Evolutionary conservation across 257 asterid species (phyloP).

Genomic region (Cynanchum wilfordii): DNA sequence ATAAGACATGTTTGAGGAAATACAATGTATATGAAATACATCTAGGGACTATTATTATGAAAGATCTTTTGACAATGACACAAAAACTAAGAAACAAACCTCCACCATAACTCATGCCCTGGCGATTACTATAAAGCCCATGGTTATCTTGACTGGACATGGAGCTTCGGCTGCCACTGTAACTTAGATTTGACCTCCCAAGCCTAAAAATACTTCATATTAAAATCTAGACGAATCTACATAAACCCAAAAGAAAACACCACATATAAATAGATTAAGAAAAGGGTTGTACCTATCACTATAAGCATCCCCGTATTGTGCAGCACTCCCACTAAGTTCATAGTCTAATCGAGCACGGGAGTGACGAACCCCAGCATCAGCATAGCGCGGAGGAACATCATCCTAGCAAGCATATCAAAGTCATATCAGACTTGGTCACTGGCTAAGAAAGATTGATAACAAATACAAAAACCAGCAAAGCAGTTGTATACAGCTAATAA

Average conservation of each 20-base stretch:
- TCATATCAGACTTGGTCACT: conserved; percentile 13
- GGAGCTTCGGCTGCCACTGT: conserved; percentile 71
- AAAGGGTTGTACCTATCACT: conserved; percentile 52
- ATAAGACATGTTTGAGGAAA: background rate
- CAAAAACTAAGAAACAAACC: conserved; percentile 35
- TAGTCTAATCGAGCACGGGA: conserved; percentile 91
- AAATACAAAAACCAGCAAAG: background rate
- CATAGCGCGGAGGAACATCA: conserved; percentile 76
- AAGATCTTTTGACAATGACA: background rate
- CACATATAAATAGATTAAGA: background rate
- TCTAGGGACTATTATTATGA: background rate
- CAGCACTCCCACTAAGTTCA: conserved; percentile 59
- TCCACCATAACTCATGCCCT: conserved; percentile 75
- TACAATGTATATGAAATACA: background rate
- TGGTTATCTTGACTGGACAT: conserved; percentile 77
- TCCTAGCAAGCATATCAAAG: conserved; percentile 45
- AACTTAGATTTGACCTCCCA: conserved; percentile 79
- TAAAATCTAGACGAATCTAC: background rate
- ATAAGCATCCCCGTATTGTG: conserved; percentile 81
- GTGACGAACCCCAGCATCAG: conserved; percentile 75
- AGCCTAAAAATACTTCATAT: conserved; percentile 31
- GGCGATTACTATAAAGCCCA: conserved; percentile 74
- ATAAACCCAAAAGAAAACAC: background rate
- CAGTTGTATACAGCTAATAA: background rate
- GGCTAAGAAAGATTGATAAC: background rate